phyloP scores from a whole-genome alignment of 1,284 basidiomycete species.

The Ustilago lituana region DNA sequence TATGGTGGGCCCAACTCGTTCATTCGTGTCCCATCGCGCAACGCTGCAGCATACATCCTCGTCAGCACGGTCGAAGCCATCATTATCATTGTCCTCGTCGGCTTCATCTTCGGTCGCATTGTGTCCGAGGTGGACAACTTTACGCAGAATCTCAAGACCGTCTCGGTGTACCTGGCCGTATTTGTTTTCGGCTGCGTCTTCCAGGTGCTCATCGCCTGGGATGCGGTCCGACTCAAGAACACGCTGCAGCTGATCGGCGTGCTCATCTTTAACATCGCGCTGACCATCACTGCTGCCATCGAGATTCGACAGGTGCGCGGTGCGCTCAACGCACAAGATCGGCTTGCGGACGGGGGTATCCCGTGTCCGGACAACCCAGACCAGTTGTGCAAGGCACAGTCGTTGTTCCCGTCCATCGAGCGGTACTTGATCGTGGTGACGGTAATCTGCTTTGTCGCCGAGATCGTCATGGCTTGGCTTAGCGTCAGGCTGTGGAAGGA shows the following conservation, averaged over 20 bases:
- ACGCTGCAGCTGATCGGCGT: constrained; percentile 61
- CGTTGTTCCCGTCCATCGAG: constrained; percentile 45
- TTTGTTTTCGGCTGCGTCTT: constrained; percentile 59
- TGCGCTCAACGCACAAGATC: constrained; percentile 48
- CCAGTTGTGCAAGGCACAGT: constrained; percentile 25
- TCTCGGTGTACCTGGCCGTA: constrained; percentile 57
- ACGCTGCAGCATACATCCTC: constrained; percentile 28
- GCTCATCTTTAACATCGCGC: constrained; percentile 56
- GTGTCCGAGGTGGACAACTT: constrained; percentile 32
- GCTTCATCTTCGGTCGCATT: constrained; percentile 52
- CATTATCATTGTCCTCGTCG: constrained; percentile 52
- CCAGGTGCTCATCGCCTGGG: constrained; percentile 52
- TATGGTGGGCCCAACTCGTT: constrained; percentile 22
- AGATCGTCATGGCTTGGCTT: constrained; percentile 45
- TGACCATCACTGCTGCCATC: constrained; percentile 54
- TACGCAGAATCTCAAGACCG: constrained; percentile 59
- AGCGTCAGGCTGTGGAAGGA: constrained; percentile 53
- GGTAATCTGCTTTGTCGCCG: constrained; percentile 45
- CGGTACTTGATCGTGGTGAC: constrained; percentile 53
- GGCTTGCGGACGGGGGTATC: constrained; percentile 24
- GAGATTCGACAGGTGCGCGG: constrained; percentile 56
- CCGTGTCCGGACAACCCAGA: constrained; percentile 30
- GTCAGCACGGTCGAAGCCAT: constrained; percentile 43
- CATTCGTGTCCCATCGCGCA: constrained; percentile 31
- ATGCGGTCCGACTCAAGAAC: constrained; percentile 58